Base-by-base conservation (phyloP, 345 rosid genomes). In the Camelina sativa region DNA sequence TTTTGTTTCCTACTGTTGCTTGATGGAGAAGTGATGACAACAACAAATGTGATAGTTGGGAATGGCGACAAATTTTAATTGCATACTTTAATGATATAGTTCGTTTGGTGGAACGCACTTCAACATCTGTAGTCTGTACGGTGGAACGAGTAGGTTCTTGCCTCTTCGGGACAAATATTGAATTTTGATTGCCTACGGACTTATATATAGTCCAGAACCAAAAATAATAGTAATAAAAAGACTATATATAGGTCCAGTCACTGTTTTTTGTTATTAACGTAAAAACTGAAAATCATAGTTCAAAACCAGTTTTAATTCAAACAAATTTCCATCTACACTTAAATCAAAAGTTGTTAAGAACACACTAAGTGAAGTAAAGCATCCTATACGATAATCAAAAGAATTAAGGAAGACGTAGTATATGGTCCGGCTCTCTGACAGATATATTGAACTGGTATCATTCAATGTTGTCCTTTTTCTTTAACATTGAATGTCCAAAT, bases 361-460 rank as follows among this genome's bases (percentile, higher is more conserved):
- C 16, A 67, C 7, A 20, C 54, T n/a, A n/a, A 48, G 25, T 51
- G 55, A 20, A 20, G 20, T 20, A 51, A 17, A 51, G 9, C 20
- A 2, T 47, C 3, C 52, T 47, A 47, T 7, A 48, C 7, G n/a
- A 6, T 10, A 48, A 4, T 62, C 13, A 15, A 17, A 25, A 8
- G 12, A 32, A 32, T n/a, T 7, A 48, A 10, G 16, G 16, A 46
- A 37, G 67, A 28, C 19, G 23, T 40, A 13, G 23, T 40, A 9
- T 8, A 37, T 55, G 72, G 71, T 46, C 65, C 2, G 13, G 52
- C 17, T 60, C 17, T 60, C 62, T 51, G 69, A 67, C 67, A 75
- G 37, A 19, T 19, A 19, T 19, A 28, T 50, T 57, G 72, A 66
- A 74, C 5, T 48, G 32, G 10, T 23, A 12, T 47, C 66, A 48